Base-by-base conservation (phyloP, 768 basidiomycete species). In the Tulasnella sp. region DNA sequence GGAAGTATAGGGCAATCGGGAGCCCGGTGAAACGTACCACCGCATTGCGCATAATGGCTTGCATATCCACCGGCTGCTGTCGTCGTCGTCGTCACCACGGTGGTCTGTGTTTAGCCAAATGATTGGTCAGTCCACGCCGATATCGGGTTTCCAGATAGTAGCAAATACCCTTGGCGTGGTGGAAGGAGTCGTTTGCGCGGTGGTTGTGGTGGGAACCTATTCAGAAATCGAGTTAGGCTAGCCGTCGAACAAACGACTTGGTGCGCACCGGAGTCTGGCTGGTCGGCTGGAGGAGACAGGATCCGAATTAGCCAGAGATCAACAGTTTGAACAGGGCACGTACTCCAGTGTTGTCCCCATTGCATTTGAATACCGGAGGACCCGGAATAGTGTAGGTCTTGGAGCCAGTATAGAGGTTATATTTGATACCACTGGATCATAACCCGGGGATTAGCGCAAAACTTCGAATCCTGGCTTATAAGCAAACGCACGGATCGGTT, bases 321-420 rank as follows among this genome's bases (percentile, higher is more conserved):
- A 19, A 25, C 36, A 70, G 12, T 14, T 17, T 34, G 15, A 64
- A 39, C 25, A 25, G 38, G 69, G 19, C 2, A 70, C 40, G 14
- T 38, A 38, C 69, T n/a, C 40, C 40, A 15, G 15, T 42, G 19
- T 70, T 19, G 15, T n/a, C 36, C 17, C 69, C 69, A 22, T 14
- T 36, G 36, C 73, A 74, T 22, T 52, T 74, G 39, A 74, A 74
- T 19, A 67, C 52, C 25, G 52, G 54, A 4, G 73, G 73, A 2
- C 75, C 75, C 42, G 75, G 75, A 25, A 76, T 76, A 7, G 67
- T 76, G 40, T 76, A 76, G 25, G 58, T 71, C 69, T 29, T 76
- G 67, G 67, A 38, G 22, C 64, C 64, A 22, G 42, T 40, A 29
- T 76, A 76, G 67, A 76, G 69, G 42, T 76, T 42, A 34, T 71